A percentile compares a stretch with the other conserved stretches of the same genome.
Conservation (phyloP, 768 basidiomycete species). For the Kwoniella pini region DNA sequence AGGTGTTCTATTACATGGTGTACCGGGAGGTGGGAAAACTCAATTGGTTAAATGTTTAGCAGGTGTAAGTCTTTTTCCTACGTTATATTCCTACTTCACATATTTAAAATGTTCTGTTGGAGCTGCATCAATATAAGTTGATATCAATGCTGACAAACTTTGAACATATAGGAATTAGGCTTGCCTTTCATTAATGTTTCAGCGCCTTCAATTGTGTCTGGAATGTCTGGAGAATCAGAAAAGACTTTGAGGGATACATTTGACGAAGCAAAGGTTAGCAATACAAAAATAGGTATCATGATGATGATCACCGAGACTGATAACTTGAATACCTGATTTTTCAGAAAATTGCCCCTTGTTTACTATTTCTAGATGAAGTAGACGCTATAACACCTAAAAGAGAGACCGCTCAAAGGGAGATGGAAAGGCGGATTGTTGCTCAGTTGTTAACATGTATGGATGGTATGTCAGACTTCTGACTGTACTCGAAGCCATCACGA, state of each 20-base stretch:
- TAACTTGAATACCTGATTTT: no score
- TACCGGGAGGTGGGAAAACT: conserved; percentile 97
- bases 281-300: no score
- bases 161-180: conserved; percentile 73
- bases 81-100: no score
- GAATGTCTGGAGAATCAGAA: conserved; percentile 98
- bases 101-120: no score
- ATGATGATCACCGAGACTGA: no score
- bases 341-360: conserved; percentile 83
- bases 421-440: conserved; percentile 96
- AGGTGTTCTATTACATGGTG: conserved; percentile 90
- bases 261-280: conserved; percentile 96
- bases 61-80: conserved; percentile 72
- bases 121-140: no score
- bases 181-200: conserved; percentile 92
- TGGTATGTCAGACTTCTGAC: conserved; percentile 61
- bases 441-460: conserved; percentile 99
- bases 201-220: conserved; percentile 92
- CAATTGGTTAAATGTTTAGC: conserved; percentile 91
- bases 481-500: background rate
- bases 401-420: conserved; percentile 96
- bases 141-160: no score
- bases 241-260: conserved; percentile 95
- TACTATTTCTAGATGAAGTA: conserved; percentile 96
- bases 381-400: conserved; percentile 97